A percentile compares a stretch with the other conserved stretches of the same genome.
Evolutionary conservation across 2,329 filamentous ascomycete genomes (phyloP).

Genomic region (Monosporascus sp.): DNA sequence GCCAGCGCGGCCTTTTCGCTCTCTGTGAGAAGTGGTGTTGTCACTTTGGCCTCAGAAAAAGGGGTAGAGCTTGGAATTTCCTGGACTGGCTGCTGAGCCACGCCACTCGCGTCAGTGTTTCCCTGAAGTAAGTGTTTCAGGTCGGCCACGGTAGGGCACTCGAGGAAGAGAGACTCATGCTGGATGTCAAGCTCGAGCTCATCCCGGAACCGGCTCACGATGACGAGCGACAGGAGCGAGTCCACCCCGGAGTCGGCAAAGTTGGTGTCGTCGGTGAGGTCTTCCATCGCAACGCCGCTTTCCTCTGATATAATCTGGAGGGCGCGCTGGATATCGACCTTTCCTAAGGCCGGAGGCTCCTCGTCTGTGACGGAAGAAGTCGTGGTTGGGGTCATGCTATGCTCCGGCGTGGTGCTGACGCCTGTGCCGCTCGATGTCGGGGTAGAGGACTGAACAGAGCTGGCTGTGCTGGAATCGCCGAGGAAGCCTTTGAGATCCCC

Average conservation of each 20-base stretch:
- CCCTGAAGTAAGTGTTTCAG: slow-evolving; percentile 1
- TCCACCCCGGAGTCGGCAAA: slow-evolving; percentile 13
- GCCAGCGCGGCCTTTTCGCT: background rate
- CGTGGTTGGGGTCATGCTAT: background rate
- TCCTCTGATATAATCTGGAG: slow-evolving; percentile 11
- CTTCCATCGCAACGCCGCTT: slow-evolving; percentile 10
- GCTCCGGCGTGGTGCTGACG: background rate
- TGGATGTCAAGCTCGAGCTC: slow-evolving; percentile 10
- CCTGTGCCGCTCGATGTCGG: background rate
- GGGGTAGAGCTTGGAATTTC: too few relatives aligned
- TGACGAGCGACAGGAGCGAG: slow-evolving; percentile 10
- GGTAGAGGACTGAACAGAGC: background rate
- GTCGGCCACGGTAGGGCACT: slow-evolving; percentile 6
- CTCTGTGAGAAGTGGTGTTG: background rate
- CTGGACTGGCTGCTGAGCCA: background rate
- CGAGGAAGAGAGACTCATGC: slow-evolving; percentile 6
- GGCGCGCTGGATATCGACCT: slow-evolving; percentile 3
- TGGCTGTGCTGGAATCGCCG: background rate
- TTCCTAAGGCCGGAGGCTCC: background rate
- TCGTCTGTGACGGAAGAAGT: background rate
- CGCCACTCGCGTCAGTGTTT: background rate
- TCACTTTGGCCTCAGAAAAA: too few relatives aligned
- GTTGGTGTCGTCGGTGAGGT: slow-evolving; percentile 15
- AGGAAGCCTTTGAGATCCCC: slow-evolving; percentile 12
- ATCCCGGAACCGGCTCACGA: slow-evolving; percentile 10